Evolutionary conservation across 2,329 filamentous ascomycete genomes (phyloP).

Genomic region (Aureobasidium musti): DNA sequence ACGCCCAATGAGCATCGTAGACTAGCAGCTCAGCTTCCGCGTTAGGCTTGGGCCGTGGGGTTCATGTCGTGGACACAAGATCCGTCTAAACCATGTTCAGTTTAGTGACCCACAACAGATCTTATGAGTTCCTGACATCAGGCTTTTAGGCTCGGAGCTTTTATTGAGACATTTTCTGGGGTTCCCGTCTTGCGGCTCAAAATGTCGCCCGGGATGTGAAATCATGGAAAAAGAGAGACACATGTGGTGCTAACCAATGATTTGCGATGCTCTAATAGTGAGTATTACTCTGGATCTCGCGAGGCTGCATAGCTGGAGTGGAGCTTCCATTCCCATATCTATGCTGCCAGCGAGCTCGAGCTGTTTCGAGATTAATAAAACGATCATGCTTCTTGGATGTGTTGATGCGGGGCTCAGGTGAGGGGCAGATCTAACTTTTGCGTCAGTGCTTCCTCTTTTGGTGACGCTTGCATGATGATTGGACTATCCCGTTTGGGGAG

Average conservation of each 20-base stretch:
- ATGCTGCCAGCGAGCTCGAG: slow-evolving; percentile 11
- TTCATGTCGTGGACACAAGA: slow-evolving; percentile 24
- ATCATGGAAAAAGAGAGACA: not conserved
- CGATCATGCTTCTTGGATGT: not conserved
- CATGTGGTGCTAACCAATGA: slow-evolving; percentile 6
- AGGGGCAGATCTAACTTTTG: slow-evolving; percentile 25
- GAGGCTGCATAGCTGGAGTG: not conserved
- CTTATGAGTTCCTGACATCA: slow-evolving; percentile 26
- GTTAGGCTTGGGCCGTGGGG: slow-evolving; percentile 23
- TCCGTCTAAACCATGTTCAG: slow-evolving; percentile 26
- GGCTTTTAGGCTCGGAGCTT: slow-evolving; percentile 25
- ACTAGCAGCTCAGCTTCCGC: slow-evolving; percentile 10
- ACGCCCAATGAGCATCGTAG: slow-evolving; percentile 19
- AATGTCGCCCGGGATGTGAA: not conserved
- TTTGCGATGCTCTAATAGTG: not conserved
- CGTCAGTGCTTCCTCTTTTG: slow-evolving; percentile 25
- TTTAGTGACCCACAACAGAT: slow-evolving; percentile 22
- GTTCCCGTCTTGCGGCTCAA: slow-evolving; percentile 27
- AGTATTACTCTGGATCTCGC: not conserved
- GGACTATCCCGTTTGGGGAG: slow-evolving; percentile 14
- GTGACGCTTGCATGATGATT: slow-evolving; percentile 27
- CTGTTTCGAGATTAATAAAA: slow-evolving; percentile 5
- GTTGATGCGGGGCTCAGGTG: slow-evolving; percentile 26
- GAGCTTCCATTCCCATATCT: not conserved
- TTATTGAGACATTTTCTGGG: slow-evolving; percentile 26